These are phyloP conservation scores for Xylaria venustula DNA, from an alignment of 495 filamentous ascomycete species.

Conservation along the genomic window DNA sequence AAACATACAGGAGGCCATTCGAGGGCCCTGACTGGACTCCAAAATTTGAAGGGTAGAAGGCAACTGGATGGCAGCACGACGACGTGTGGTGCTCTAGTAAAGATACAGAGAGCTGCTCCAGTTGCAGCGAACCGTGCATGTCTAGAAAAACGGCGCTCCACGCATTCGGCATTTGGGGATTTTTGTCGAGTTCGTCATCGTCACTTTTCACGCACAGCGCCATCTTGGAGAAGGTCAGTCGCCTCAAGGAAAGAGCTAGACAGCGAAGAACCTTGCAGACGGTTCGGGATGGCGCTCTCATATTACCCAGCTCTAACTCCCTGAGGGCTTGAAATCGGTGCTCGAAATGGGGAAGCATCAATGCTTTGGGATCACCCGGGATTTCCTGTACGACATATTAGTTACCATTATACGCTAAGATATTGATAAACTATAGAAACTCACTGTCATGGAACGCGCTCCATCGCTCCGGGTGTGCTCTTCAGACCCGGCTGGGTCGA, in stretches of 20 bases:
- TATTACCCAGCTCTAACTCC: conserved; percentile 18
- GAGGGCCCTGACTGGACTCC: conserved; percentile 17
- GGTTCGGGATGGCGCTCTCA: conserved; percentile 14
- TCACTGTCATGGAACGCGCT: background rate
- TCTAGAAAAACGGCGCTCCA: conserved; percentile 21
- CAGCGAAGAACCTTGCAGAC: conserved; percentile 15
- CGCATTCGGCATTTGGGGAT: conserved; percentile 18
- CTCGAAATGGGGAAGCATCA: background rate
- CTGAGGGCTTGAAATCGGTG: conserved; percentile 11
- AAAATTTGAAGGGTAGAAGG: conserved; percentile 19
- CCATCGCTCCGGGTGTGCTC: background rate
- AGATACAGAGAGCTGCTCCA: conserved; percentile 14
- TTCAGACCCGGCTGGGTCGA: background rate
- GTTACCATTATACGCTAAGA: too few species aligned
- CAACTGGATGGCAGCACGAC: conserved; percentile 23
- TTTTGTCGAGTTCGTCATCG: conserved; percentile 25
- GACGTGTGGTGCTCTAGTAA: conserved; percentile 19
- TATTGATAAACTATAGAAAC: background rate
- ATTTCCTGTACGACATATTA: background rate
- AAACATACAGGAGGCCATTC: conserved; percentile 14
- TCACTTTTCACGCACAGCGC: conserved; percentile 9
- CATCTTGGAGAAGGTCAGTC: conserved; percentile 11
- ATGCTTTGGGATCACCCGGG: background rate
- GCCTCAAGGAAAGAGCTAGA: conserved; percentile 16
- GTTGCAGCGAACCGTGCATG: conserved; percentile 10